A percentile compares a stretch with the other conserved stretches of the same genome.
Evolutionary conservation across 2,329 filamentous ascomycete genomes (phyloP).

Genomic region (Talaromyces sp.): DNA sequence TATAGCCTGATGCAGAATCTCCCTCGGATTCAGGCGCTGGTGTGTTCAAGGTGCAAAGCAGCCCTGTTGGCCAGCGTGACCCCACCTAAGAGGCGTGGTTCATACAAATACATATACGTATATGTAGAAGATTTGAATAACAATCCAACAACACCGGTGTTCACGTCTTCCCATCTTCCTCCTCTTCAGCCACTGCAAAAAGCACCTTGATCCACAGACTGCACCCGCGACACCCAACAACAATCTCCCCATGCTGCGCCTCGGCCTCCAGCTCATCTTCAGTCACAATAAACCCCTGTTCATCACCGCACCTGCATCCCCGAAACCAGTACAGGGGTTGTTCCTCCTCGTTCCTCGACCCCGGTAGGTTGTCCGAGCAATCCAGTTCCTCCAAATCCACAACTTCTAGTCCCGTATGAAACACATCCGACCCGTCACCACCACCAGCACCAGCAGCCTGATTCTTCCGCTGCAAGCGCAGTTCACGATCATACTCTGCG

Average conservation of each 20-base stretch:
- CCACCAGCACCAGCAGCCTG: constrained; percentile 13
- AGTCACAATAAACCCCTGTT: constrained; percentile 49
- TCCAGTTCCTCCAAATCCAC: constrained; percentile 54
- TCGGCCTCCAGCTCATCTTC: constrained; percentile 52
- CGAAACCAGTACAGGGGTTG: constrained; percentile 45
- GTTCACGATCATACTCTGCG: constrained; percentile 45
- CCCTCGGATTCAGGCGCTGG: too few relatives aligned
- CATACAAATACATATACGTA: too few relatives aligned
- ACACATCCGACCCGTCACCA: constrained; percentile 26
- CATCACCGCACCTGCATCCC: constrained; percentile 55
- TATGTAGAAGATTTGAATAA: not conserved
- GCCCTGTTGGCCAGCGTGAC: too few relatives aligned
- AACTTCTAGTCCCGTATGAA: constrained; percentile 50
- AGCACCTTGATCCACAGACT: constrained; percentile 59
- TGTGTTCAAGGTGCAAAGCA: too few relatives aligned
- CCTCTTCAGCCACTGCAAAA: constrained; percentile 47
- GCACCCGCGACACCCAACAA: constrained; percentile 58
- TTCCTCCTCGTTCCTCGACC: constrained; percentile 30
- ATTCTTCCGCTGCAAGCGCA: constrained; percentile 32
- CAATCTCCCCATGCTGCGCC: constrained; percentile 49
- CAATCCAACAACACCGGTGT: not conserved
- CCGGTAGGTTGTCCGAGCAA: constrained; percentile 28
- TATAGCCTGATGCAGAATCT: too few relatives aligned
- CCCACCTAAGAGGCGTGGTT: too few relatives aligned
- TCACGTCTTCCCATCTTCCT: constrained; percentile 10